Conservation (phyloP, 257 asterid genomes). For the Solanum peruvianum region DNA sequence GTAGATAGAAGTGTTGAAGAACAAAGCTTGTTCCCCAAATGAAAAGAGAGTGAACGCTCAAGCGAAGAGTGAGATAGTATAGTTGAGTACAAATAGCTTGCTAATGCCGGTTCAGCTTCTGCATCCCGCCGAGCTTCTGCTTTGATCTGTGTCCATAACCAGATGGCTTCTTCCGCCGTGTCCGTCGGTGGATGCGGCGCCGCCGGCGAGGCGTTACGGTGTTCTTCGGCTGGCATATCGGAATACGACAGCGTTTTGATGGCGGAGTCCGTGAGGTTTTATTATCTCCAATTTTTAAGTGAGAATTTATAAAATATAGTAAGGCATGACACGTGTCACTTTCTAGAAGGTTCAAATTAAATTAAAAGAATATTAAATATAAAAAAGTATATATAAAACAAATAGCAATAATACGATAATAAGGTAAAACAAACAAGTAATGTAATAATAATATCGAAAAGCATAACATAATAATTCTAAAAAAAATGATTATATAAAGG, state of each 20-base stretch:
- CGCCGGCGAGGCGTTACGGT: constrained; percentile 26
- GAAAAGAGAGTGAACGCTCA: constrained; percentile 78
- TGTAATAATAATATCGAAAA: not conserved
- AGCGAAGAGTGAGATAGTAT: constrained; percentile 77
- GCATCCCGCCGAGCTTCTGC: constrained; percentile 80
- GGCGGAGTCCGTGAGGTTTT: not conserved
- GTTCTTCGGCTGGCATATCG: constrained; percentile 56
- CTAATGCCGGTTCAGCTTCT: constrained; percentile 82
- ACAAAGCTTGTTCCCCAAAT: constrained; percentile 84
- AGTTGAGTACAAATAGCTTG: constrained; percentile 76
- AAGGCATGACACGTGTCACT: not conserved
- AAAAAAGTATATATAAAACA: too few relatives aligned
- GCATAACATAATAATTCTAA: not conserved
- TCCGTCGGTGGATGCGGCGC: constrained; percentile 27
- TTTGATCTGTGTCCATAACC: constrained; percentile 67
- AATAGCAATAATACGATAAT: too few relatives aligned
- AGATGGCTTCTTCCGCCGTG: constrained; percentile 45
- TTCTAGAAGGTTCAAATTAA: not conserved
- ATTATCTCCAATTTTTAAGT: too few relatives aligned
- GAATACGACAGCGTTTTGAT: constrained; percentile 9
- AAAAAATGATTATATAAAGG: not conserved
- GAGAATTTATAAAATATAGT: not conserved
- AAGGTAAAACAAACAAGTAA: too few relatives aligned
- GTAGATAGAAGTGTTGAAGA: constrained; percentile 84
- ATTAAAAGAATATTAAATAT: too few relatives aligned